Percentiles rank a stretch among this genome's conserved stretches.
Conservation (phyloP, 2,329 filamentous ascomycete species). For the Claviceps sp. region DNA sequence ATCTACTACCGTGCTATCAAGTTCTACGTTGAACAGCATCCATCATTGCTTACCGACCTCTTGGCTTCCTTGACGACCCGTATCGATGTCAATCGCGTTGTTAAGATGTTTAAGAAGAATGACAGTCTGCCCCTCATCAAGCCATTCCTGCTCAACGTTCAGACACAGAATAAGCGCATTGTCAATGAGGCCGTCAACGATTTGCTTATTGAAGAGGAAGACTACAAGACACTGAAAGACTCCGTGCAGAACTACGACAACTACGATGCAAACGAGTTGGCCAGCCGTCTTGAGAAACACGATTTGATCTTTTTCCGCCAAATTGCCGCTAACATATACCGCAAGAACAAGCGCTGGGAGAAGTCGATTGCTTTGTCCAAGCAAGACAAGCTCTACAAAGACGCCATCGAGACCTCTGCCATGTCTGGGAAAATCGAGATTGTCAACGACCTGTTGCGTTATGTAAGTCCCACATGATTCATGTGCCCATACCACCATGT, state of each 20-base stretch:
- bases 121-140: conserved; percentile 98
- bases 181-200: conserved; percentile 99
- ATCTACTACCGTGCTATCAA: conserved; percentile 97
- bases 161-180: conserved; percentile 92
- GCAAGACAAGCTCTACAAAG: conserved; percentile 99
- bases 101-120: conserved; percentile 96
- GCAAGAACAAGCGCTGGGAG: conserved; percentile 99
- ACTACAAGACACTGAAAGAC: conserved; percentile 96
- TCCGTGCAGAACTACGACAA: conserved; percentile 99
- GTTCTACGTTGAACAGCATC: conserved; percentile 96
- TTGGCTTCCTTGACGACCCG: conserved; percentile 82
- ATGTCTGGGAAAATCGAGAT: conserved; percentile 83
- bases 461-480: conserved; percentile 53
- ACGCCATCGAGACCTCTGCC: conserved; percentile 94
- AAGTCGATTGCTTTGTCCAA: conserved; percentile 96
- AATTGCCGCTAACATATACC: conserved; percentile 95
- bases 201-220: conserved; percentile 93
- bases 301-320: conserved; percentile 98
- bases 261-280: conserved; percentile 89
- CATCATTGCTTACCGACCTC: conserved; percentile 87
- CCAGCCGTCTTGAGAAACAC: conserved; percentile 87
- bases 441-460: conserved; percentile 89
- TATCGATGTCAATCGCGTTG: conserved; percentile 97
- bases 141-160: conserved; percentile 93
- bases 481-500: neutral